phyloP scores from a whole-genome alignment of 441 rosid genomes.

The Kokia cookei region DNA sequence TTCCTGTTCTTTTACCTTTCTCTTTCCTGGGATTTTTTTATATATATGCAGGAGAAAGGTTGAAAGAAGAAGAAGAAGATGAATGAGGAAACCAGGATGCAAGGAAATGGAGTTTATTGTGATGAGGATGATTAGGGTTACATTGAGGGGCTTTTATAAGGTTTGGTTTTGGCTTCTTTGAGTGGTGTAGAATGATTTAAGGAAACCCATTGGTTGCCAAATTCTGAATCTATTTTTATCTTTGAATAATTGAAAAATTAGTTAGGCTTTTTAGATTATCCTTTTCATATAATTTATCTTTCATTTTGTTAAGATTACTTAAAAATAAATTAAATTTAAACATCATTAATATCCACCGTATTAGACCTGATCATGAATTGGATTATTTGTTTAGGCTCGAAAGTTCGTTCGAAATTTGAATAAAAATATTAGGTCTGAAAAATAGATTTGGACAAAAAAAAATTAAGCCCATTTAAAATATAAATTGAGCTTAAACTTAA shows the following conservation, averaged over 20 bases:
- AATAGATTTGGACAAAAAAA: no score
- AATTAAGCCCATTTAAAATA: no score
- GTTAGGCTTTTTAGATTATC: not conserved
- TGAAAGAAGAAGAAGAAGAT: not conserved
- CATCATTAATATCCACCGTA: no score
- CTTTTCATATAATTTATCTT: no score
- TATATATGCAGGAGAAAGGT: not conserved
- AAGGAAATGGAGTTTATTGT: not conserved
- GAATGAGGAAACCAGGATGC: not conserved
- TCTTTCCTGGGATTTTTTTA: not conserved
- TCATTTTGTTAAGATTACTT: no score
- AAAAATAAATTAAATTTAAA: no score
- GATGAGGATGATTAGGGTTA: not conserved
- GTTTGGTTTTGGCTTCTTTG: not conserved
- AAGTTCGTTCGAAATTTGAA: no score
- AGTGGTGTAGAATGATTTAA: constrained; percentile 7
- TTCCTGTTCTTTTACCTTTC: not conserved
- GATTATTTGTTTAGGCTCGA: no score
- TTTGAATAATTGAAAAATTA: not conserved
- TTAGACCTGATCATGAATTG: no score
- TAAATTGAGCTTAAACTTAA: no score
- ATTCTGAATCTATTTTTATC: not conserved
- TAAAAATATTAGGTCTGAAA: no score
- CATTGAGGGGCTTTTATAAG: not conserved
- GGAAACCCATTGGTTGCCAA: constrained; percentile 2